phyloP scores from a whole-genome alignment of 2,329 filamentous ascomycete genomes.

The Aspergillus uvarum region DNA sequence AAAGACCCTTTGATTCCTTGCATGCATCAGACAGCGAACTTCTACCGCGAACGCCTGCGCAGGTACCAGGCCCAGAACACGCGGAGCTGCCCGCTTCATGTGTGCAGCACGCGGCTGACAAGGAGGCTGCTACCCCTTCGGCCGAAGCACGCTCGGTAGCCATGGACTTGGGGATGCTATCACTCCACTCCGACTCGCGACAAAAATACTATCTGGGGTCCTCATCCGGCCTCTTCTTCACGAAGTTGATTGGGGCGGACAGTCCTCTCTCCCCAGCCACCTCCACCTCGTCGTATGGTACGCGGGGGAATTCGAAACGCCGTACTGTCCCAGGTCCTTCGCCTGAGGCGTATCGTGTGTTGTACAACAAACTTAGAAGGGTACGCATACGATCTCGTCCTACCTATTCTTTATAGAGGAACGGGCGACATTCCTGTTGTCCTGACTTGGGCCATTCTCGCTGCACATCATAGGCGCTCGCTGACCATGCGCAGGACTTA shows the following conservation, averaged over 20 bases:
- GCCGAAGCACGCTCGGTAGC: slow-evolving; percentile 33
- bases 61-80: neutral
- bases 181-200: slow-evolving; percentile 40
- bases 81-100: neutral
- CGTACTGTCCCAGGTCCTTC: neutral
- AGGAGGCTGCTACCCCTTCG: slow-evolving; percentile 11
- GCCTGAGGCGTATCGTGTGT: slow-evolving; percentile 4
- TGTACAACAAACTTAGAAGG: slow-evolving; percentile 13
- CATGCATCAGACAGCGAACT: slow-evolving; percentile 17
- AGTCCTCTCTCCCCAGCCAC: neutral
- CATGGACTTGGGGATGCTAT: slow-evolving; percentile 38
- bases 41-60: neutral
- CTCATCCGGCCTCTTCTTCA: slow-evolving; percentile 39
- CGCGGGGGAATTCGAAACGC: neutral
- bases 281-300: neutral
- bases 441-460: neutral
- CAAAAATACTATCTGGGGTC: slow-evolving; percentile 42
- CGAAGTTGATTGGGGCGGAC: slow-evolving; percentile 25
- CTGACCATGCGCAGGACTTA: slow-evolving; percentile 16
- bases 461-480: neutral
- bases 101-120: neutral
- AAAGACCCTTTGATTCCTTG: slow-evolving; percentile 20
- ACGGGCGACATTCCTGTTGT: no score
- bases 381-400: neutral
- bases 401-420: no score